These are phyloP conservation scores for Aspergillus biplanus DNA, from an alignment of 495 filamentous ascomycete genomes.

Conservation along the genomic window DNA sequence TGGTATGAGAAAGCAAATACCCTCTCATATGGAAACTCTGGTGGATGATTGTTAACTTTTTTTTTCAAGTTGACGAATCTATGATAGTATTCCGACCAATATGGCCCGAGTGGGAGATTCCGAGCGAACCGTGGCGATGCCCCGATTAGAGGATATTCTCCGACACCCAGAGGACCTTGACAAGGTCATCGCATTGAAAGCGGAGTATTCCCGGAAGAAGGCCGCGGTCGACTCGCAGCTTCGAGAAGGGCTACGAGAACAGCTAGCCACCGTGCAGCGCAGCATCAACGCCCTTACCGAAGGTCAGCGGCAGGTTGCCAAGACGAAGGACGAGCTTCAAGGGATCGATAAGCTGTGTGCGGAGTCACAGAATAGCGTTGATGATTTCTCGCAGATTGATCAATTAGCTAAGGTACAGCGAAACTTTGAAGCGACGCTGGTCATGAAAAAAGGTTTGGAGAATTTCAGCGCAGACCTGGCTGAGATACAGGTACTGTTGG, in stretches of 20 bases:
- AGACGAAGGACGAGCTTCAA: conserved; percentile 96
- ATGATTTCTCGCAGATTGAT: conserved; percentile 96
- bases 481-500: conserved; percentile 72
- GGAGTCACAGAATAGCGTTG: conserved; percentile 93
- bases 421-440: conserved; percentile 88
- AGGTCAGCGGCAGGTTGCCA: conserved; percentile 82
- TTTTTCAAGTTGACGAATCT: not conserved
- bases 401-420: conserved; percentile 89
- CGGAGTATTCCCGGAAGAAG: conserved; percentile 95
- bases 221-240: conserved; percentile 86
- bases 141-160: conserved; percentile 56
- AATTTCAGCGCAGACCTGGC: conserved; percentile 77
- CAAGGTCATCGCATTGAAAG: conserved; percentile 86
- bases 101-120: conserved; percentile 46
- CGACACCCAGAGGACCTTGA: conserved; percentile 85
- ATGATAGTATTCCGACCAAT: conserved; percentile 3
- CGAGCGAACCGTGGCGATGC: conserved; percentile 50
- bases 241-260: conserved; percentile 81
- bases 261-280: conserved; percentile 87
- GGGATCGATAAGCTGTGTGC: conserved; percentile 97
- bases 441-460: conserved; percentile 88
- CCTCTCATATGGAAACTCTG: not conserved
- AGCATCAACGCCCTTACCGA: conserved; percentile 86
- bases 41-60: not conserved
- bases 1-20: no score